Percentiles rank a stretch among this genome's conserved stretches.
phyloP scores from a whole-genome alignment of 2,329 filamentous ascomycete genomes.

The Cladosporium velox region DNA sequence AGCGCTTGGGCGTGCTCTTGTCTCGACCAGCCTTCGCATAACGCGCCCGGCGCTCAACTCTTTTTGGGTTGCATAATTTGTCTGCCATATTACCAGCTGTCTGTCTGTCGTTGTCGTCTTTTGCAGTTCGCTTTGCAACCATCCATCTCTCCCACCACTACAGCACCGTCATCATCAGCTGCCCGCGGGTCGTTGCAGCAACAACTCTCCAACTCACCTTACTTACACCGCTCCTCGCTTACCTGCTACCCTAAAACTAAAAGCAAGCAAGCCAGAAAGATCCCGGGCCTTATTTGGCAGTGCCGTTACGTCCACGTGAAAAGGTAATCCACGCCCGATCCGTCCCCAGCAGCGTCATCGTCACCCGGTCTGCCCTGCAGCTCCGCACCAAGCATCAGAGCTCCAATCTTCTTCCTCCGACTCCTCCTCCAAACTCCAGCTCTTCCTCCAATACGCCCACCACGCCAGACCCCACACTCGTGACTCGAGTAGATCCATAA shows the following conservation, averaged over 20 bases:
- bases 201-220: neutral
- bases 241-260: neutral
- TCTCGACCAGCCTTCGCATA: constrained; percentile 11
- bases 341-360: neutral
- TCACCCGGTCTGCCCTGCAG: neutral
- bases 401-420: neutral
- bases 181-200: constrained; percentile 2
- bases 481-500: constrained; percentile 1
- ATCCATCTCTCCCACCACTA: neutral
- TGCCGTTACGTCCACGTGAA: constrained; percentile 18
- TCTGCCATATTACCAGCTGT: neutral
- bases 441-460: neutral
- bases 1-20: constrained; percentile 6
- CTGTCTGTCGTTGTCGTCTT: too few species aligned
- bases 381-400: neutral
- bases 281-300: neutral
- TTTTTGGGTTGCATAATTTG: neutral
- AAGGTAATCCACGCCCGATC: constrained; percentile 6
- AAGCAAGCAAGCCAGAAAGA: neutral
- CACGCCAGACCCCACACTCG: constrained; percentile 12
- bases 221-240: neutral
- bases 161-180: neutral
- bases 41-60: neutral
- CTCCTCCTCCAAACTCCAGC: neutral
- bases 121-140: neutral